These are phyloP conservation scores for Oryza meridionalis DNA, from an alignment of 176 grass and related monocot species.

Conservation along the genomic window DNA sequence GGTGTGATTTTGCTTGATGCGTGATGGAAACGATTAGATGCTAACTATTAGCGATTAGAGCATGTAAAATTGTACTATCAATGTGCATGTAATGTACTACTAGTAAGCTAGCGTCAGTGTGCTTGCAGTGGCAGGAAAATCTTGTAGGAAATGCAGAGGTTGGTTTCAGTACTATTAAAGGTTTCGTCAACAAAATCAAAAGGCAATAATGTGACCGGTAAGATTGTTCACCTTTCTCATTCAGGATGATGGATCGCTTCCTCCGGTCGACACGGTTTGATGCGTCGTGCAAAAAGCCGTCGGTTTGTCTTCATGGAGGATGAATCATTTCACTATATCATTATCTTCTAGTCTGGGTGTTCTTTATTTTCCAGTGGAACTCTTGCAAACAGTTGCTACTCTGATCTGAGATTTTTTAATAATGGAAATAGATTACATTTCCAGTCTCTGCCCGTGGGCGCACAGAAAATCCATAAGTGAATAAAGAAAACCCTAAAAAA, in stretches of 20 bases:
- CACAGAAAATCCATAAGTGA: no score
- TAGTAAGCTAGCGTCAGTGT: neutral
- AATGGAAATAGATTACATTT: no score
- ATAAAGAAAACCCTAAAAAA: no score
- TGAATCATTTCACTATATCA: no score
- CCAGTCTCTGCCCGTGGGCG: no score
- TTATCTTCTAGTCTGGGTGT: no score
- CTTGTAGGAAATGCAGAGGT: neutral
- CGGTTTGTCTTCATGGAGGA: neutral
- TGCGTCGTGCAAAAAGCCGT: neutral
- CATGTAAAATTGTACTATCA: neutral
- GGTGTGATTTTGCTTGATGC: conserved; percentile 10
- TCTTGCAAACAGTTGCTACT: neutral
- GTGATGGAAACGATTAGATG: neutral
- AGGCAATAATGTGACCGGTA: neutral
- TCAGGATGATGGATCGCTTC: neutral
- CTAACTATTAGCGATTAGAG: neutral
- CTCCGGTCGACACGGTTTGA: neutral
- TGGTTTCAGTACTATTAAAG: neutral
- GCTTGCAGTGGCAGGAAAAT: neutral
- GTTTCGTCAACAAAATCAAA: neutral
- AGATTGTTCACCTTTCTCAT: neutral
- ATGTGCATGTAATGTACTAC: neutral
- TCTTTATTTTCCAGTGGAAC: neutral
- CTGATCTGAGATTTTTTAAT: no score